Conservation (phyloP, 257 asterid species). For the Paulownia fortunei region DNA sequence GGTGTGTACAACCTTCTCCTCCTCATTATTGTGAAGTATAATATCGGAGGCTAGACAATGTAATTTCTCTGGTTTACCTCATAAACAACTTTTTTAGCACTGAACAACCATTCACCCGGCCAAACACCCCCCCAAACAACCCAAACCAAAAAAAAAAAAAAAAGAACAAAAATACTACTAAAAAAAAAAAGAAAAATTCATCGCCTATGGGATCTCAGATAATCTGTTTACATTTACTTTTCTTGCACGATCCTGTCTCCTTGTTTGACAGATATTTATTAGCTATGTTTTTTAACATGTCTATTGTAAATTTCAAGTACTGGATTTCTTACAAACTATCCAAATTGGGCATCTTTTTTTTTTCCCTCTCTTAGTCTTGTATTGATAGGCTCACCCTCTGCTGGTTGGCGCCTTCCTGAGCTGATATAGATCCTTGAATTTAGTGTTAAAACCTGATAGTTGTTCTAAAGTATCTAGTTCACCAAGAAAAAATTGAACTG, state of each 20-base stretch:
- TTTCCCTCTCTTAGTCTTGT: neutral
- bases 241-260: neutral
- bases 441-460: neutral
- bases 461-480: neutral
- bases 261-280: neutral
- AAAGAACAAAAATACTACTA: neutral
- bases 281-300: neutral
- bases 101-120: no score
- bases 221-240: neutral
- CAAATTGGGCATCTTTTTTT: neutral
- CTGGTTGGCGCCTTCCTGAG: conserved; percentile 7
- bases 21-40: neutral
- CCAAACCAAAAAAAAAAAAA: neutral
- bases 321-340: neutral
- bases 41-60: neutral
- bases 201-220: neutral
- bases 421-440: conserved; percentile 15
- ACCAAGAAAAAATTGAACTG: neutral
- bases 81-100: neutral
- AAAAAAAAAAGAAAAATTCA: neutral
- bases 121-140: neutral
- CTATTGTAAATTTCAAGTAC: neutral
- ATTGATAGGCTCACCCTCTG: neutral
- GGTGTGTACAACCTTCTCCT: conserved; percentile 50
- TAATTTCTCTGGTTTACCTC: neutral